Evolutionary conservation across 768 basidiomycete species (phyloP).

Genomic region (Mycena venus): DNA sequence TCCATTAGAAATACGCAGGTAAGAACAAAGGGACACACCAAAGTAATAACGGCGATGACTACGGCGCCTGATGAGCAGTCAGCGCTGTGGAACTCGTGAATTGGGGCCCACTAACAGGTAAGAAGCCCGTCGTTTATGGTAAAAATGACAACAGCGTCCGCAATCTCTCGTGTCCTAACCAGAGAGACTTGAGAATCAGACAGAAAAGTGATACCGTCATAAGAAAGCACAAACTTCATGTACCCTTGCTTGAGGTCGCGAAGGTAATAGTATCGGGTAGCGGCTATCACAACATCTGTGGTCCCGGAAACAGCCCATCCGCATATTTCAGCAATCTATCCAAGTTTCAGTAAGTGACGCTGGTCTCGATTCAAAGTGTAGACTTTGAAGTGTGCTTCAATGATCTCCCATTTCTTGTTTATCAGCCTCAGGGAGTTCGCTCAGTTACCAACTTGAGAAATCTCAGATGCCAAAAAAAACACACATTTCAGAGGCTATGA

Average conservation of each 20-base stretch:
- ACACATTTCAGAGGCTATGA: background rate
- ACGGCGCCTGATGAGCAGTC: background rate
- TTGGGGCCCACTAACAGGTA: background rate
- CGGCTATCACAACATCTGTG: slow-evolving; percentile 23
- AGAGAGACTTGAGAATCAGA: background rate
- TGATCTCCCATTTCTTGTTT: background rate
- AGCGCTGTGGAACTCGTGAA: background rate
- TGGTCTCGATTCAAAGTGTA: background rate
- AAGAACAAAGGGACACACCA: background rate
- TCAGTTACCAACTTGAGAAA: background rate
- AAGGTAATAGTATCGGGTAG: slow-evolving; percentile 26
- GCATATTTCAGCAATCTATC: background rate
- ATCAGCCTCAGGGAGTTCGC: background rate
- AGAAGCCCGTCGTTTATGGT: slow-evolving; percentile 20
- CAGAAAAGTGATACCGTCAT: background rate
- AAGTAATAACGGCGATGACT: slow-evolving; percentile 1
- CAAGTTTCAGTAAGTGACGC: background rate
- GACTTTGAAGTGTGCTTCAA: background rate
- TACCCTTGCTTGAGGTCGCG: slow-evolving; percentile 27
- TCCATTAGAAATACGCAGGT: background rate
- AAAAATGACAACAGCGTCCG: slow-evolving; percentile 16
- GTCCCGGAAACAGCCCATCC: slow-evolving; percentile 12
- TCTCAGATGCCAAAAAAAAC: background rate
- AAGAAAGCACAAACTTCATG: background rate
- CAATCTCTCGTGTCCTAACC: slow-evolving; percentile 9